Evolutionary conservation across 805 yeast genomes (phyloP).

Genomic region (Peterozyma toletana): DNA sequence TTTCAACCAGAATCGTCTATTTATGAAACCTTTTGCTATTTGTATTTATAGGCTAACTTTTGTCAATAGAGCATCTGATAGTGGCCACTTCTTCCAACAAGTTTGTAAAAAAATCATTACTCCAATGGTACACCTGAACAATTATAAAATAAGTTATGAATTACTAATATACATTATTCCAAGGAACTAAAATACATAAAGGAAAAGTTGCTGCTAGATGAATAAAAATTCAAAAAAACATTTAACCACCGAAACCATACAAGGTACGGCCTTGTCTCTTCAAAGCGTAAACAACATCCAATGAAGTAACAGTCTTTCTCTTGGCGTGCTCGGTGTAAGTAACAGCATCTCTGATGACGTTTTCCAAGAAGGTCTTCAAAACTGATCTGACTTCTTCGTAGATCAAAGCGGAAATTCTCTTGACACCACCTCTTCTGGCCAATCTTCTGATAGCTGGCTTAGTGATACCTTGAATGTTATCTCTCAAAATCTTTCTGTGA

Average conservation of each 20-base stretch:
- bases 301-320: constrained; percentile 99
- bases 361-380: constrained; percentile 90
- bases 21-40: too few relatives aligned
- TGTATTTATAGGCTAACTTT: too few relatives aligned
- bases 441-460: constrained; percentile 99
- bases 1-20: too few relatives aligned
- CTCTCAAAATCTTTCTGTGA: constrained; percentile 99
- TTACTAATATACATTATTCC: too few relatives aligned
- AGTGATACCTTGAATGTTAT: constrained; percentile 99
- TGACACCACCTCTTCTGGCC: constrained; percentile 99
- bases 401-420: constrained; percentile 98
- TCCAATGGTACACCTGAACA: too few relatives aligned
- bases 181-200: too few relatives aligned
- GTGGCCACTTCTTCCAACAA: too few relatives aligned
- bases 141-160: too few relatives aligned
- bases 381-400: constrained; percentile 99
- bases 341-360: constrained; percentile 98
- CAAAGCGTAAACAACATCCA: constrained; percentile 97
- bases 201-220: too few relatives aligned
- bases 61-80: too few relatives aligned
- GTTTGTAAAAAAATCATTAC: too few relatives aligned
- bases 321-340: constrained; percentile 99
- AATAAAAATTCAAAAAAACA: constrained; percentile 8
- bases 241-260: constrained; percentile 99
- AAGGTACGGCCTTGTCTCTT: constrained; percentile 99